Conservation (phyloP, 768 basidiomycete genomes). For the Rhodosporidiobolus sp. region DNA sequence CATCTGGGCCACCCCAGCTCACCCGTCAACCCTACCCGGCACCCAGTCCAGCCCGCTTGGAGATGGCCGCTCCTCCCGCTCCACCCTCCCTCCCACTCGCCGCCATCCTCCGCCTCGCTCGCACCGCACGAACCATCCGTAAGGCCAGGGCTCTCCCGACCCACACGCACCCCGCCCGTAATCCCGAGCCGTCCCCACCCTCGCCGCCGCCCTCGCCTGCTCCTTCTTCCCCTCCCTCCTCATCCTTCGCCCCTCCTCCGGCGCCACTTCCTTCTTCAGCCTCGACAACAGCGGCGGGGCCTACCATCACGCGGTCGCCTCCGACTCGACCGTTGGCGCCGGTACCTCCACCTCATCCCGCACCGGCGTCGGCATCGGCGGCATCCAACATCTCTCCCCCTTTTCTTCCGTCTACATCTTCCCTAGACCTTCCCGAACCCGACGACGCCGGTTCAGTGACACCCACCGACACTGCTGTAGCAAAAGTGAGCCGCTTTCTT, state of each 20-base stretch:
- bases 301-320: too few species aligned
- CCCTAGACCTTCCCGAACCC: too few species aligned
- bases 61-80: not conserved
- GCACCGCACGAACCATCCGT: not conserved
- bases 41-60: not conserved
- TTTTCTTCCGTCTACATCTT: not conserved
- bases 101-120: slow-evolving; percentile 11
- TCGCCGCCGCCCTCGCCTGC: not conserved
- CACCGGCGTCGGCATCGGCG: not conserved
- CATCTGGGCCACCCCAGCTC: too few species aligned
- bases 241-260: too few species aligned
- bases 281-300: too few species aligned
- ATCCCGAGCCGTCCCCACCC: not conserved
- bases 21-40: too few species aligned
- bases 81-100: not conserved
- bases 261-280: too few species aligned
- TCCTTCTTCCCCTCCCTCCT: not conserved
- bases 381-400: not conserved
- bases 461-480: not conserved
- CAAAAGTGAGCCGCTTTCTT: too few species aligned
- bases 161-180: not conserved
- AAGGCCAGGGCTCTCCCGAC: not conserved
- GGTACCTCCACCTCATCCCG: not conserved
- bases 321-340: too few species aligned
- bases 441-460: too few species aligned